These are phyloP conservation scores for Amoeboaphelidium protococcarum DNA, from an alignment of 371 early-diverging fungal species.

Conservation along the genomic window DNA sequence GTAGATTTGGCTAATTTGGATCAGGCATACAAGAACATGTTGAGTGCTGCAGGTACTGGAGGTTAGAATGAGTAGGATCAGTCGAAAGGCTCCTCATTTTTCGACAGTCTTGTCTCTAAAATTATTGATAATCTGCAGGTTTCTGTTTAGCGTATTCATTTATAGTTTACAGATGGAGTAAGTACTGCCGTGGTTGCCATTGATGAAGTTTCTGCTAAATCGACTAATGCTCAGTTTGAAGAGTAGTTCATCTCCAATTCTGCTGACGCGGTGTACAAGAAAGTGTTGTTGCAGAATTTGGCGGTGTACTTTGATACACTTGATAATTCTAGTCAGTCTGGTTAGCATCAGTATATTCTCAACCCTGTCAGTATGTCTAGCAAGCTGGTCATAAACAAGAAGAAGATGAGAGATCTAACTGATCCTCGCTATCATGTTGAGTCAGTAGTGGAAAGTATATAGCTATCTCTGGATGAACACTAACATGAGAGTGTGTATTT, in stretches of 20 bases:
- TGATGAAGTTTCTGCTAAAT: constrained; percentile 10
- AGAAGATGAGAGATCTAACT: no score
- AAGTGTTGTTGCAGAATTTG: constrained; percentile 44
- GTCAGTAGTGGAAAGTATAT: no score
- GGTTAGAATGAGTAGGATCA: neutral
- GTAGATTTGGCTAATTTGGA: constrained; percentile 64
- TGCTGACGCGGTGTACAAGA: constrained; percentile 9
- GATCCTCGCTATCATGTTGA: no score
- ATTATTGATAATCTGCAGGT: constrained; percentile 88
- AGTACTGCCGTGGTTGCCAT: constrained; percentile 22
- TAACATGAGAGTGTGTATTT: no score
- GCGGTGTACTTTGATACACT: constrained; percentile 77
- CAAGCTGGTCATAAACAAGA: no score
- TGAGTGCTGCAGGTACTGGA: constrained; percentile 12
- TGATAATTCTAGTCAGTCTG: no score
- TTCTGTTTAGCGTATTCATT: constrained; percentile 75
- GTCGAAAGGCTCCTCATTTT: no score
- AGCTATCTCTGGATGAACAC: no score
- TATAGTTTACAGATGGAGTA: constrained; percentile 70
- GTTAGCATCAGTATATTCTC: no score
- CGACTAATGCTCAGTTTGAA: constrained; percentile 45
- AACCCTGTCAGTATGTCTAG: neutral
- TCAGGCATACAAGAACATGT: constrained; percentile 48
- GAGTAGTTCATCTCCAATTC: constrained; percentile 8
- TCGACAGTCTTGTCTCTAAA: constrained; percentile 49